Base-by-base conservation (phyloP, 257 asterid species). In the Catharanthus roseus region DNA sequence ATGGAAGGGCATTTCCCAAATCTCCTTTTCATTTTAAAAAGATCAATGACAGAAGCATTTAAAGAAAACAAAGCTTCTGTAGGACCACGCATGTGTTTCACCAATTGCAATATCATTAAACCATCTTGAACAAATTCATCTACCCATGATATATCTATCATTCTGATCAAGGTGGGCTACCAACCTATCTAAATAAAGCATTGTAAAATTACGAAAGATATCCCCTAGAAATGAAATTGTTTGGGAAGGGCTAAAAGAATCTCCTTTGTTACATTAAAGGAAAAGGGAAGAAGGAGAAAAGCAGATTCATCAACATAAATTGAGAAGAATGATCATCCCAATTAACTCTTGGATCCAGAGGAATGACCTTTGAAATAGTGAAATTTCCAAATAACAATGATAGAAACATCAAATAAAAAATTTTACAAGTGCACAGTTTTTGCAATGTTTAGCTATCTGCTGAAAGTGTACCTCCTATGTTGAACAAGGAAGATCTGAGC, bases 401-500 rank as follows among this genome's bases (percentile, higher is more conserved):
- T n/a, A n/a, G n/a, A n/a, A n/a, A n/a, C n/a, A n/a, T n/a, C n/a
- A n/a, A n/a, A n/a, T n/a, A n/a, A n/a, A n/a, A n/a, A 36, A 29
- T 0, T 64, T 65, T 66, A 45, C 19, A 36, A 16, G 19, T 29
- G 18, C 54, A 50, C n/a, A 57, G 39, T 26, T 38, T 28, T 57
- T 11, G 5, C 41, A 58, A 8, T 29, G 65, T 58, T 29, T 5
- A 19, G 41, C 5, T 12, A 34, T n/a, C 24, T 28, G 13, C 70
- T 10, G 39, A 51, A 74, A 73, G 49, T 79, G 68, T 42, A 84
- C 88, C 86, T 71, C 71, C 51, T 75, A 42, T 53, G 71, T 67
- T 72, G 53, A 65, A 77, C 70, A n/a, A 72, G 77, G 56, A 29
- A 75, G 49, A 50, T 80, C 56, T 74, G 74, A 42, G 24, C 5